Evolutionary conservation across 345 rosid species (phyloP), one percentile per base, ranked within the genome.

Genomic region (Streptanthus diversifolius): DNA sequence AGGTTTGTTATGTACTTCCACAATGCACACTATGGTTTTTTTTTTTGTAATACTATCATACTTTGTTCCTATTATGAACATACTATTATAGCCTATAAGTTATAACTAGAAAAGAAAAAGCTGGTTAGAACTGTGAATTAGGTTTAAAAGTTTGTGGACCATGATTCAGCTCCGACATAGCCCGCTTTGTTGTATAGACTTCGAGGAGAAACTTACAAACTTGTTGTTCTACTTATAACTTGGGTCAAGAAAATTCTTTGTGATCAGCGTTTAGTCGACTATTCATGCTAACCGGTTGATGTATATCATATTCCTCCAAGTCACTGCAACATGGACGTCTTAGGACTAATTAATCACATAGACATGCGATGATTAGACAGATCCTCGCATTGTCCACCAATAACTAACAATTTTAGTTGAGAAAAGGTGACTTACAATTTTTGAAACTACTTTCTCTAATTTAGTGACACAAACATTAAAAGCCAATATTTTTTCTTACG

Each of bases 131-230:
- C 24, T 22, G 2, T n/a, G n/a, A n/a, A n/a, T 47, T 8, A 18
- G 13, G 25, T 47, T 8, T 29, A 55, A 56, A 63, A 68, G 55
- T 30, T 43, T 45, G 73, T 45, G 74, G 57, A n/a, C 45, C 57
- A 45, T 33, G 33, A 48, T 45, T 57, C 17, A 45, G 12, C 75
- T 71, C 41, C 36, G 14, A 53, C 36, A 43, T 72, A 63, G 47
- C 70, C 63, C 63, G 63, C 70, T 72, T 53, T 63, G 63, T 41
- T 72, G 52, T 30, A 18, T 18, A 35, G 62, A 27, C 44, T 63
- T 49, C 29, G 25, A 48, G 29, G 14, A 21, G 5, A 4, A 8
- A 45, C 54, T 19, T 48, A 48, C 14, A 48, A 48, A 48, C n/a
- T 48, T 48, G 24, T 13, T 48, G 24, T 13, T 48, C 24, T 48